A percentile compares a stretch with the other conserved stretches of the same genome.
Evolutionary conservation across 164 flowering plant species (phyloP).

Genomic region (Kingdonia uniflora): DNA sequence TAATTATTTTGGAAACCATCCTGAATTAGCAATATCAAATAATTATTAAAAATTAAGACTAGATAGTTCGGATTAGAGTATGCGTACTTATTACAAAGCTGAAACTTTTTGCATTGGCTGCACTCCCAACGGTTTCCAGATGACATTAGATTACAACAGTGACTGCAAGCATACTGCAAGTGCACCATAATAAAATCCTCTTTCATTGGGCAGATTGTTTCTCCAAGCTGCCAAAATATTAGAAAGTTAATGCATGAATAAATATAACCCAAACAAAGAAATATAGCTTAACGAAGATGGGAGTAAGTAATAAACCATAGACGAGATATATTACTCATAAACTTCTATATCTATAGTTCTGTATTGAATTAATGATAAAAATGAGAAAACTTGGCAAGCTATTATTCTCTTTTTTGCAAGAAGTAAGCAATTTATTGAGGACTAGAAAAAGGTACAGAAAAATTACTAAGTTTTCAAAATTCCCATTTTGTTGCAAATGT

Average conservation of each 20-base stretch:
- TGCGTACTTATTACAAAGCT: conserved; percentile 81
- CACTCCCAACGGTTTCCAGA: conserved; percentile 86
- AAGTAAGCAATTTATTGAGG: no score
- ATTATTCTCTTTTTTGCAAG: no score
- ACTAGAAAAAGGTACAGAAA: no score
- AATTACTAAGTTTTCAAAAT: no score
- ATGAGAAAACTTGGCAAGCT: no score
- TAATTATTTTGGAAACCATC: not conserved
- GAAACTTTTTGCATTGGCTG: conserved; percentile 77
- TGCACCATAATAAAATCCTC: conserved; percentile 98
- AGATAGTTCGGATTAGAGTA: conserved; percentile 1
- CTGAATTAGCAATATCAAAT: not conserved
- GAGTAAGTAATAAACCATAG: not conserved
- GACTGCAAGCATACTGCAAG: conserved; percentile 73
- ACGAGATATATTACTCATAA: not conserved
- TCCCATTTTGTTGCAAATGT: no score
- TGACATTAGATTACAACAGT: conserved; percentile 69
- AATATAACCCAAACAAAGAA: no score
- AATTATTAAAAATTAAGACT: not conserved
- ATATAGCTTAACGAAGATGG: not conserved
- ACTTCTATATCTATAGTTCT: no score
- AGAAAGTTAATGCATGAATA: not conserved
- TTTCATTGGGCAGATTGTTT: conserved; percentile 76
- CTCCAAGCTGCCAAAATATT: conserved; percentile 63
- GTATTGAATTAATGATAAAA: no score